Base-by-base conservation (phyloP, 768 basidiomycete genomes). In the Pleurotus giganteus region DNA sequence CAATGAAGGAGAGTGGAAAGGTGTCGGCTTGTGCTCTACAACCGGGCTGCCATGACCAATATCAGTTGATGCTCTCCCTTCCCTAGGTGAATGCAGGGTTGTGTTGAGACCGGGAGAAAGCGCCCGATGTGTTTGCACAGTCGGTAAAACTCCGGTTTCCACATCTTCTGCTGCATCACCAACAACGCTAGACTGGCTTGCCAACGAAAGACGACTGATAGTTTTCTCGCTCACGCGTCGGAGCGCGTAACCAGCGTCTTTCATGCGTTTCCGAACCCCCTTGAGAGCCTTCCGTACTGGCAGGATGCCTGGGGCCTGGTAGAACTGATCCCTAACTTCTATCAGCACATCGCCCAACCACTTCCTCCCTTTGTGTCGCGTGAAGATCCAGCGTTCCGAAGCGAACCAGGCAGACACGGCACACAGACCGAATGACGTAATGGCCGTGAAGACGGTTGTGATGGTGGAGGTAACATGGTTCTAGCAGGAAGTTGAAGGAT, bases 381-480 rank as follows among this genome's bases (percentile, higher is more conserved):
- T 68, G 68, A 82, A 89, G 12, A 82, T 76, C 77, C 80, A 85
- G 8, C 83, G 79, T 63, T 89, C 88, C 3, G 81, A 84, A 11
- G 83, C 81, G 63, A 89, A 87, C 88, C 88, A 90, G 1, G 80
- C 70, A 0, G 86, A 88, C 5, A 89, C 88, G 2, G 87, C 86
- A 8, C 78, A 71, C 9, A 89, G 78, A 44, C 86, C 87, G 60
- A 88, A 85, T 9, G 82, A 85, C 11, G 86, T 88, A 65, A 86
- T 83, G 2, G 83, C 76, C 29, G 89, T 91, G 60, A 91, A 81
- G 29, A 91, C 82, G 5, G 89, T 86, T 15, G 89, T 90, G 56
- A 91, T 75, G 0, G 82, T 84, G 21, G 83, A 85, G 1, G 88
- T 89, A 32, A 85, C 71, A 12, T 59, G 61, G 28, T 79, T 71